phyloP scores from a whole-genome alignment of 2,329 filamentous ascomycete genomes.

The Colletotrichum sp. region DNA sequence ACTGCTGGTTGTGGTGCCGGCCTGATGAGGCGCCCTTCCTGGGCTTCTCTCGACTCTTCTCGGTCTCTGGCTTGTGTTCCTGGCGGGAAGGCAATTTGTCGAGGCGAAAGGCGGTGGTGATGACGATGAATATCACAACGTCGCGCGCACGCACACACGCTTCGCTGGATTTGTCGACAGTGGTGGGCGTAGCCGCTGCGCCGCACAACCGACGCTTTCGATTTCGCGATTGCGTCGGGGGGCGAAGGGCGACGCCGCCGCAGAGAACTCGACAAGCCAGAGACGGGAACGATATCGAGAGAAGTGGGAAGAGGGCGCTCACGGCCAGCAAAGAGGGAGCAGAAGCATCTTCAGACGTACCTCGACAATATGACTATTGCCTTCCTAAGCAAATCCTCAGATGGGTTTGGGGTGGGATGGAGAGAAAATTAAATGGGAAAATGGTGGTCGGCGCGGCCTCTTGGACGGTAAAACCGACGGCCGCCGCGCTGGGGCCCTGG shows the following conservation, averaged over 20 bases:
- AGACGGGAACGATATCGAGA: conserved; percentile 13
- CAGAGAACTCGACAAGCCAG: background rate
- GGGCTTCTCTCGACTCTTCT: background rate
- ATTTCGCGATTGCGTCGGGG: conserved; percentile 13
- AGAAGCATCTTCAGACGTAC: conserved; percentile 62
- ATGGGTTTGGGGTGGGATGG: conserved; percentile 42
- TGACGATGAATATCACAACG: background rate
- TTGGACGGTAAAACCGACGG: background rate
- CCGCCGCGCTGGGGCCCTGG: background rate
- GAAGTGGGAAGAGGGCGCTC: conserved; percentile 11
- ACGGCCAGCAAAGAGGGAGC: conserved; percentile 21
- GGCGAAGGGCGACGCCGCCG: background rate
- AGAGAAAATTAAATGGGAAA: conserved; percentile 27
- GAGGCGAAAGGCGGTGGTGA: background rate
- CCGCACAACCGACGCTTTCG: background rate
- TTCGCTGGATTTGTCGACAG: background rate
- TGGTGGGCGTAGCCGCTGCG: background rate
- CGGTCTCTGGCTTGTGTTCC: background rate
- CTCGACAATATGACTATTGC: conserved; percentile 66
- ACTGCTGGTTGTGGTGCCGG: background rate
- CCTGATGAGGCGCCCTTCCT: background rate
- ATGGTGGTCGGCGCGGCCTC: background rate
- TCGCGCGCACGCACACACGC: background rate
- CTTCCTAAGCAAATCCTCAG: conserved; percentile 68
- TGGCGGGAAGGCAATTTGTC: background rate